Evolutionary conservation across 495 filamentous ascomycete genomes (phyloP).

Genomic region (Lindgomyces ingoldianus): DNA sequence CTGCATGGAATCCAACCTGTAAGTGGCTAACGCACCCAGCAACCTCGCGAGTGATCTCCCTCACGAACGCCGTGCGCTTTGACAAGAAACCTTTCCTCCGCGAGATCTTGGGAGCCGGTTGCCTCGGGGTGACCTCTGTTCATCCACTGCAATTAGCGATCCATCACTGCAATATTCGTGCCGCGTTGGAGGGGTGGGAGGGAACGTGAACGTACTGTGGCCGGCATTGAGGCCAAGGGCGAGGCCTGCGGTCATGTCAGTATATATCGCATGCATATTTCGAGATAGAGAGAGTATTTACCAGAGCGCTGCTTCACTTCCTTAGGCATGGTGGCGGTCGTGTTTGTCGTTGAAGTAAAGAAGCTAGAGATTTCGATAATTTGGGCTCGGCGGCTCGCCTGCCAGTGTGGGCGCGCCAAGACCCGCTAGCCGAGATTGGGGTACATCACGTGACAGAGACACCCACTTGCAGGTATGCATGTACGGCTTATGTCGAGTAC

Average conservation of each 20-base stretch:
- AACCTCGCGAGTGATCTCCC: slow-evolving; percentile 95
- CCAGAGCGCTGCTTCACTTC: slow-evolving; percentile 34
- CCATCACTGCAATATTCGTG: neutral
- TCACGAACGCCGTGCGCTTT: slow-evolving; percentile 90
- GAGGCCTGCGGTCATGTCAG: slow-evolving; percentile 36
- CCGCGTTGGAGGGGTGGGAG: slow-evolving; percentile 21
- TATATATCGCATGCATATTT: neutral
- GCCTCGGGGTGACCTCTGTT: slow-evolving; percentile 89
- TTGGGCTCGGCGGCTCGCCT: slow-evolving; percentile 9
- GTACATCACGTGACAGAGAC: slow-evolving; percentile 1
- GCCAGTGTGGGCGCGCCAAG: slow-evolving; percentile 20
- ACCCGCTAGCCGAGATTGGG: slow-evolving; percentile 2
- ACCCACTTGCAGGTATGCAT: neutral
- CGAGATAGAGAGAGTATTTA: neutral
- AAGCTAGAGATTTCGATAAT: slow-evolving; percentile 20
- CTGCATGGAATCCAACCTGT: neutral
- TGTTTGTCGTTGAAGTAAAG: slow-evolving; percentile 27
- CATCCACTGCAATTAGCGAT: slow-evolving; percentile 44
- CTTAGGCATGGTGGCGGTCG: slow-evolving; percentile 36
- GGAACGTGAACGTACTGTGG: slow-evolving; percentile 77
- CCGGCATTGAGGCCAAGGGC: slow-evolving; percentile 76
- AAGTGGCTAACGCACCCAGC: slow-evolving; percentile 61
- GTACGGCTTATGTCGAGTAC: neutral
- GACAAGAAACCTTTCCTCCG: slow-evolving; percentile 88
- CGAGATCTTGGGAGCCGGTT: slow-evolving; percentile 82